A percentile compares a stretch with the other conserved stretches of the same genome.
Conservation (phyloP, 129 eudicot genomes). For the Silybum marianum region DNA sequence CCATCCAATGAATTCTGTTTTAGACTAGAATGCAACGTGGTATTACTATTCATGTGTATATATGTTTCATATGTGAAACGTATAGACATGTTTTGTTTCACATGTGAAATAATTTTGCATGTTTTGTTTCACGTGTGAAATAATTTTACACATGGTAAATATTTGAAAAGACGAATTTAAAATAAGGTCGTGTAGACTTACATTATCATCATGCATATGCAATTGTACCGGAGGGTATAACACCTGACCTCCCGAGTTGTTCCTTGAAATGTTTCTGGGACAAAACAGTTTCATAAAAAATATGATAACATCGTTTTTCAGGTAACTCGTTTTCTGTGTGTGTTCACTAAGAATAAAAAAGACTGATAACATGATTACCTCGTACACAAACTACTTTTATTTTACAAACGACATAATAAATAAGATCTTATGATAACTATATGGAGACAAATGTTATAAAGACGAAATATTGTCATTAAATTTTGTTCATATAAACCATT, state of each 20-base stretch:
- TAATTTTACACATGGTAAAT: background rate
- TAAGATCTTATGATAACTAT: no score
- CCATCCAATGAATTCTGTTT: no score
- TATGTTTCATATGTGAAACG: no score
- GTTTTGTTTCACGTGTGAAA: background rate
- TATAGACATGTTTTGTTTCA: background rate
- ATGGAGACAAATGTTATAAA: no score
- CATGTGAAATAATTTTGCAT: no score
- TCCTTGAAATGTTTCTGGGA: conserved; percentile 14
- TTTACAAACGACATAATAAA: background rate
- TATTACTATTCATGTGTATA: background rate
- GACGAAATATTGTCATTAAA: background rate
- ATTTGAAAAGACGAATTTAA: background rate
- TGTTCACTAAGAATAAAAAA: background rate
- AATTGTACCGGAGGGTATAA: conserved; percentile 43
- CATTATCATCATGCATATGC: conserved; percentile 31
- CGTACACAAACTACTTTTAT: background rate
- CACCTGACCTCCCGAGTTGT: background rate
- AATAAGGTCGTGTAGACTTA: conserved; percentile 7
- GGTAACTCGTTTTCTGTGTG: background rate
- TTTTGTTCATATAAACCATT: background rate
- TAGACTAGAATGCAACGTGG: background rate
- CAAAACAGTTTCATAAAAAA: background rate
- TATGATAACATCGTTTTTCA: background rate
- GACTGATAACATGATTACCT: background rate